Conservation (phyloP, 208 protist genomes). For the Acanthamoeba sp. region DNA sequence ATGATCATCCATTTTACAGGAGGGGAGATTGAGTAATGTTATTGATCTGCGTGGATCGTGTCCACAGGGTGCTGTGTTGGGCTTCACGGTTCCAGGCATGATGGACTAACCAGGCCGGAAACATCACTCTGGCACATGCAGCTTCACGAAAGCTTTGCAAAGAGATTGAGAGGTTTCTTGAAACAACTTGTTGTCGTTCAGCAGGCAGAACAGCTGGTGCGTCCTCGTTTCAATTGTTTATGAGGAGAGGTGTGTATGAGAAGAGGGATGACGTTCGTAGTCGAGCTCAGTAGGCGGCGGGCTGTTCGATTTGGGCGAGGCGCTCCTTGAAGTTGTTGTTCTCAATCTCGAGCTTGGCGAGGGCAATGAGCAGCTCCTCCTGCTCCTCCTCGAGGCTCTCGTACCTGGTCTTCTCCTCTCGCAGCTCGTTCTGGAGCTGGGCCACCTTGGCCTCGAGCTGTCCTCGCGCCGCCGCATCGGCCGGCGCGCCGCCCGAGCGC, state of each 20-base stretch:
- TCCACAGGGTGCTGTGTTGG: background rate
- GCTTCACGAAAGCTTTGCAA: too few relatives aligned
- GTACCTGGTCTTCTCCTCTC: constrained; percentile 2
- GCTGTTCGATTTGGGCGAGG: constrained; percentile 11
- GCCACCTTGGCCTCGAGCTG: background rate
- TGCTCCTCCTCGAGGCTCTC: constrained; percentile 53
- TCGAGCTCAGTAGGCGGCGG: too few relatives aligned
- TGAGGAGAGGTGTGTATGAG: too few relatives aligned
- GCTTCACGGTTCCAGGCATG: background rate
- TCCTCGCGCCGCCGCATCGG: background rate
- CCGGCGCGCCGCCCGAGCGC: background rate
- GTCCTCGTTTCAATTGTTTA: too few relatives aligned
- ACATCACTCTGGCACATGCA: too few relatives aligned
- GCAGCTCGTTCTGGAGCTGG: constrained; percentile 12
- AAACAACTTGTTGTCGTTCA: too few relatives aligned
- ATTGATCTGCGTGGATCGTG: background rate
- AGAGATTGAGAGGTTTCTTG: too few relatives aligned
- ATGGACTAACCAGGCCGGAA: too few relatives aligned
- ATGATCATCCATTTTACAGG: background rate
- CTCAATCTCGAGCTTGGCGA: constrained; percentile 53
- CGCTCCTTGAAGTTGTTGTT: constrained; percentile 61
- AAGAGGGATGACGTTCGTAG: too few relatives aligned
- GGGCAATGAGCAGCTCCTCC: constrained; percentile 20
- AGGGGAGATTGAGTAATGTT: too few relatives aligned
- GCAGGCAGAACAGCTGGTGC: too few relatives aligned